These are phyloP conservation scores for Mallotus repandus DNA, from an alignment of 441 rosid genomes.

Conservation along the genomic window DNA sequence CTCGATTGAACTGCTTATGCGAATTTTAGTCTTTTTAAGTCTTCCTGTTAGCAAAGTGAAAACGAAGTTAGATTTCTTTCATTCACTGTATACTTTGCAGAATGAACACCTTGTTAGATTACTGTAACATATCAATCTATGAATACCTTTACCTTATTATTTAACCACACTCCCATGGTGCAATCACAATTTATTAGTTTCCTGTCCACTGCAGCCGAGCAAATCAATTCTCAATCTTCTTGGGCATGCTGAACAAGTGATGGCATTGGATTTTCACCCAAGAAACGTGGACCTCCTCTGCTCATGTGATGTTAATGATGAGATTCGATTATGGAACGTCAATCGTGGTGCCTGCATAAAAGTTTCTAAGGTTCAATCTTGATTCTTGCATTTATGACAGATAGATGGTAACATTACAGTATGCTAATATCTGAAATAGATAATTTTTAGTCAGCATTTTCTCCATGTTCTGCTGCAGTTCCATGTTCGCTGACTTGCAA, in stretches of 20 bases:
- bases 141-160: not conserved
- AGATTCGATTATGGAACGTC: constrained; percentile 44
- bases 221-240: constrained; percentile 29
- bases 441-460: not conserved
- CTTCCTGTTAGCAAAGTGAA: not conserved
- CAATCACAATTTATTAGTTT: not conserved
- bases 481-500: not conserved
- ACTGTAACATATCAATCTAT: too few relatives aligned
- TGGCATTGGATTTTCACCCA: constrained; percentile 48
- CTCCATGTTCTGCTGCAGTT: not conserved
- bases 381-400: not conserved
- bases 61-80: not conserved
- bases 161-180: not conserved
- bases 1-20: not conserved
- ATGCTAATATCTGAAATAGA: not conserved
- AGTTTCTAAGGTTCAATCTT: constrained; percentile 32
- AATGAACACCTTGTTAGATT: too few relatives aligned
- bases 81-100: not conserved
- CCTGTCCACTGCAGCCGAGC: constrained; percentile 27
- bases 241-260: constrained; percentile 39
- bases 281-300: constrained; percentile 35
- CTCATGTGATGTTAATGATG: constrained; percentile 39
- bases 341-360: constrained; percentile 24
- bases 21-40: not conserved
- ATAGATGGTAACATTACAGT: not conserved